Evolutionary conservation across 2,329 filamentous ascomycete species (phyloP).

Genomic region (Fusarium zealandicum): DNA sequence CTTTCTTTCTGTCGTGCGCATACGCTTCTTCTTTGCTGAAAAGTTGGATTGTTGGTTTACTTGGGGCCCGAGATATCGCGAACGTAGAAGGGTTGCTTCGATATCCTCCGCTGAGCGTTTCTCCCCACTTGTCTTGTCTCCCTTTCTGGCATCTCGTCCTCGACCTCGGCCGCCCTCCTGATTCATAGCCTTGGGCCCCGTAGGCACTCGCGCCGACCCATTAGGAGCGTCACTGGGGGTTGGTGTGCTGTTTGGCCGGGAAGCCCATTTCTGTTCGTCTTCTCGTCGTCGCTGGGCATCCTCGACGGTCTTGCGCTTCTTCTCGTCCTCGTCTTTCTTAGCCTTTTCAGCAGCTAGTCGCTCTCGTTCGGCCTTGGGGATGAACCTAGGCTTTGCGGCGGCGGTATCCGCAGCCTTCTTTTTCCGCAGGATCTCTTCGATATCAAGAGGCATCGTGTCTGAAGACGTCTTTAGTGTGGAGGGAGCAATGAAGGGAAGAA

Average conservation of each 20-base stretch:
- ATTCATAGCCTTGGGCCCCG: constrained; percentile 73
- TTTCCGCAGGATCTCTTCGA: constrained; percentile 84
- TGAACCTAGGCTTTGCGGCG: constrained; percentile 85
- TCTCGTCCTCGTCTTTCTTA: constrained; percentile 70
- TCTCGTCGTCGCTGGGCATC: constrained; percentile 77
- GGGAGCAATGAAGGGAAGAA: not conserved
- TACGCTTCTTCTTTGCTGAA: constrained; percentile 94
- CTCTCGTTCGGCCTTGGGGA: constrained; percentile 84
- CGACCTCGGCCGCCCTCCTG: constrained; percentile 54
- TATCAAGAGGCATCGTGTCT: constrained; percentile 64
- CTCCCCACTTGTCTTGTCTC: constrained; percentile 44
- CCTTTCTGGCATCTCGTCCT: constrained; percentile 49
- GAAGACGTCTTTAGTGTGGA: not conserved
- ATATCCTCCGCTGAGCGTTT: constrained; percentile 64
- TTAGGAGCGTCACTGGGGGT: constrained; percentile 37
- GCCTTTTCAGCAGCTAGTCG: constrained; percentile 80
- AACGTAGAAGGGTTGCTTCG: constrained; percentile 76
- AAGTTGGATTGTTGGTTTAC: constrained; percentile 84
- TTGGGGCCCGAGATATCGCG: constrained; percentile 91
- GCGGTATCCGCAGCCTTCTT: constrained; percentile 87
- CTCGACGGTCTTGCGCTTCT: constrained; percentile 56
- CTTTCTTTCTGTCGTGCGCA: constrained; percentile 91
- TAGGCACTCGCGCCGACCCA: constrained; percentile 60
- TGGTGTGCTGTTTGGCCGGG: constrained; percentile 41
- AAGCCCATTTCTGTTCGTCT: constrained; percentile 57